Conservation (phyloP, 257 asterid genomes). For the Petunia axillaris region DNA sequence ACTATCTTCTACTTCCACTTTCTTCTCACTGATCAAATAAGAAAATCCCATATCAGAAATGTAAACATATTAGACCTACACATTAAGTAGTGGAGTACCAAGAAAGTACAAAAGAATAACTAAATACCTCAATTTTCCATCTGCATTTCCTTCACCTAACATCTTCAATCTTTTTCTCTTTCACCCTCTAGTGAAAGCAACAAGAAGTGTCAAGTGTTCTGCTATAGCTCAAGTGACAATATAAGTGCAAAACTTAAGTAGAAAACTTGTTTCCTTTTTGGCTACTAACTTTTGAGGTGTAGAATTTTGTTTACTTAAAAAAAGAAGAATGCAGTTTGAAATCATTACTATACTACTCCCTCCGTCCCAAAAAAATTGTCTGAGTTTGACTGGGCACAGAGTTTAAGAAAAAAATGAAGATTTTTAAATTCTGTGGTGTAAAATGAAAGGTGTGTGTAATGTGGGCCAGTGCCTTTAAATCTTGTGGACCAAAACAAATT, state of each 20-base stretch:
- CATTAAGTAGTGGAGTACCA: background rate
- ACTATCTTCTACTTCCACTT: slow-evolving; percentile 57
- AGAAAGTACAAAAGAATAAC: background rate
- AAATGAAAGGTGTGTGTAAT: no score
- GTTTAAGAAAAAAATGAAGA: no score
- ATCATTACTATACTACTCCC: background rate
- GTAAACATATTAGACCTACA: background rate
- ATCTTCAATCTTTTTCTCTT: background rate
- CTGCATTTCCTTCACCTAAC: background rate
- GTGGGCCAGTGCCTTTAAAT: no score
- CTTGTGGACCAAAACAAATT: no score
- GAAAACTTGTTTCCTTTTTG: background rate
- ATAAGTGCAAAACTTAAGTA: background rate
- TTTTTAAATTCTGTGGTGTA: no score
- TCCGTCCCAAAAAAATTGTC: no score
- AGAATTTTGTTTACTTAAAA: background rate
- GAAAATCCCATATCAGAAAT: background rate
- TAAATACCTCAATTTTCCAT: slow-evolving; percentile 14
- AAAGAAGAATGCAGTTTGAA: background rate
- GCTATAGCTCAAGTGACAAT: background rate
- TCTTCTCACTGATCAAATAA: slow-evolving; percentile 28
- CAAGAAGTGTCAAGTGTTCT: no score
- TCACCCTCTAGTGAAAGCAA: background rate
- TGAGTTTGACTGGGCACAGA: no score
- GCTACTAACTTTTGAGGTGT: background rate